A percentile compares a stretch with the other conserved stretches of the same genome.
Evolutionary conservation across 2,329 filamentous ascomycete species (phyloP).

Genomic region (Escovopsis weberi): DNA sequence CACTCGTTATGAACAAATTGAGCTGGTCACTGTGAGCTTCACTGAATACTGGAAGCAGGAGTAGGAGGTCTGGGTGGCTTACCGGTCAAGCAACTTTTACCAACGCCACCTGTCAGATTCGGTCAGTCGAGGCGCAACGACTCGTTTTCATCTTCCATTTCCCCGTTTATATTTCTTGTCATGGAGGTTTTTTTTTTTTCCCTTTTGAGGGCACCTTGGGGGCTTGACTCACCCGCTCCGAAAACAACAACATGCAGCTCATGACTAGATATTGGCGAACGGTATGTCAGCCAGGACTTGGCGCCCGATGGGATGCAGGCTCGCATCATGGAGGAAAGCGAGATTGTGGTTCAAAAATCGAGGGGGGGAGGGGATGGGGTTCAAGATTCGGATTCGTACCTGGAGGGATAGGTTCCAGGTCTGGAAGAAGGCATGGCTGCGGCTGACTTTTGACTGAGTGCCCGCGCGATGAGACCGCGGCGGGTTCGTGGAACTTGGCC

Average conservation of each 20-base stretch:
- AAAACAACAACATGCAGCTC: constrained; percentile 76
- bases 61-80: constrained; percentile 16
- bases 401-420: constrained; percentile 12
- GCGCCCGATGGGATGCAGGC: background rate
- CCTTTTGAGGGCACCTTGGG: too few relatives aligned
- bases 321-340: background rate
- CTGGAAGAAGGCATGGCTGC: constrained; percentile 15
- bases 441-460: background rate
- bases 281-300: background rate
- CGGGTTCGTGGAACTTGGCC: constrained; percentile 1
- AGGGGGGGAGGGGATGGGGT: too few relatives aligned
- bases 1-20: constrained; percentile 87
- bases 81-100: constrained; percentile 88
- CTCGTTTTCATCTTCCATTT: too few relatives aligned
- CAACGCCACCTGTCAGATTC: constrained; percentile 55
- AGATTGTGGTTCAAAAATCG: background rate
- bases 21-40: constrained; percentile 6
- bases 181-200: too few relatives aligned
- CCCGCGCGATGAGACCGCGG: background rate
- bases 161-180: background rate
- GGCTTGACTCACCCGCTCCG: constrained; percentile 49
- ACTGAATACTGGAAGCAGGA: background rate
- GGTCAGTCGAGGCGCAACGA: constrained; percentile 15
- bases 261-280: constrained; percentile 31
- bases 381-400: constrained; percentile 6